Conservation (phyloP, 805 yeast species). For the Hanseniaspora meyeri region DNA sequence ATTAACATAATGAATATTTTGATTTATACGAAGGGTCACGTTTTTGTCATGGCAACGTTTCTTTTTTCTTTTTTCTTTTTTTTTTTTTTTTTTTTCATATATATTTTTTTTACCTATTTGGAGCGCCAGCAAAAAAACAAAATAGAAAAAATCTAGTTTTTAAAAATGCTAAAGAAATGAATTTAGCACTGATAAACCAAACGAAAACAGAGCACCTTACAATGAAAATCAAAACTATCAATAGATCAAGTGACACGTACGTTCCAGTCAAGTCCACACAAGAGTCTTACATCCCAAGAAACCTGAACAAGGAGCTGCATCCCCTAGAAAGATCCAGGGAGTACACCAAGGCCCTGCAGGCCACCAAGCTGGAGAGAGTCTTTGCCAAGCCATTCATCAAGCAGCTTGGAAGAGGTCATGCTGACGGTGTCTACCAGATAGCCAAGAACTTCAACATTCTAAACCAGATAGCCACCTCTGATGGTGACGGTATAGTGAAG, state of each 20-base stretch:
- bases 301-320: slow-evolving; percentile 84
- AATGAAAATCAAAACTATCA: slow-evolving; percentile 75
- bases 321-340: slow-evolving; percentile 97
- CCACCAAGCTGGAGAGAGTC: slow-evolving; percentile 89
- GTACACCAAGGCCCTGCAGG: slow-evolving; percentile 85
- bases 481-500: slow-evolving; percentile 90
- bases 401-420: slow-evolving; percentile 86
- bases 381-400: slow-evolving; percentile 97
- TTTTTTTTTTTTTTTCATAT: neutral
- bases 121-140: neutral
- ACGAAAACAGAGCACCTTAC: too few species aligned
- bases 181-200: neutral
- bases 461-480: slow-evolving; percentile 74
- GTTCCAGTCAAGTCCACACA: slow-evolving; percentile 87
- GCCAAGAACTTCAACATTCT: slow-evolving; percentile 64
- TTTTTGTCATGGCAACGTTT: neutral
- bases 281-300: slow-evolving; percentile 75
- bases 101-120: neutral
- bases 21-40: too few species aligned
- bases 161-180: too few species aligned
- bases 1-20: too few species aligned
- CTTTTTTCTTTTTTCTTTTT: neutral
- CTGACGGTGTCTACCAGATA: slow-evolving; percentile 83
- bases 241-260: slow-evolving; percentile 81
- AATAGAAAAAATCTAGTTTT: too few species aligned